phyloP scores from a whole-genome alignment of 129 eudicot genomes.

The Rutidosis leptorrhynchoides region DNA sequence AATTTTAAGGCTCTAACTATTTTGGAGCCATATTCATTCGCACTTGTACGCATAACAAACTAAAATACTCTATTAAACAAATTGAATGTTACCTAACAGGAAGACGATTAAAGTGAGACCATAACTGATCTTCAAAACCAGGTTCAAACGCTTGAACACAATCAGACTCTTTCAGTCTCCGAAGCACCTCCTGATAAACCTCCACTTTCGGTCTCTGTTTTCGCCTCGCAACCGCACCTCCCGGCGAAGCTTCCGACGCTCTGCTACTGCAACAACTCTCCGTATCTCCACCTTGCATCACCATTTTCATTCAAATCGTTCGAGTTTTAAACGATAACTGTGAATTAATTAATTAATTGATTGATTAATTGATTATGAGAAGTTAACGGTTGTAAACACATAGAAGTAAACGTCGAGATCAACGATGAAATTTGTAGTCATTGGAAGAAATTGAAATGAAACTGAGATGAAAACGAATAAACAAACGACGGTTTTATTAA shows the following conservation, averaged over 20 bases:
- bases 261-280: slow-evolving; percentile 70
- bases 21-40: too few relatives aligned
- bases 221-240: slow-evolving; percentile 31
- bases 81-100: slow-evolving; percentile 48
- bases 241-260: slow-evolving; percentile 53
- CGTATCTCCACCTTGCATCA: slow-evolving; percentile 47
- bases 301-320: slow-evolving; percentile 17
- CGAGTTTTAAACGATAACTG: background rate
- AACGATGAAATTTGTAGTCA: background rate
- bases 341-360: too few relatives aligned
- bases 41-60: too few relatives aligned
- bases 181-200: slow-evolving; percentile 59
- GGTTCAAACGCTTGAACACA: slow-evolving; percentile 47
- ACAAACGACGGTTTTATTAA: background rate
- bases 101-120: slow-evolving; percentile 72
- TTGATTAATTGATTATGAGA: too few relatives aligned
- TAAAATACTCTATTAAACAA: background rate
- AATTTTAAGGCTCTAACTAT: too few relatives aligned
- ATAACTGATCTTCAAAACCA: slow-evolving; percentile 69
- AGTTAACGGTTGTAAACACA: background rate
- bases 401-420: background rate
- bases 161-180: slow-evolving; percentile 45
- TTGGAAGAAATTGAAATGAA: background rate
- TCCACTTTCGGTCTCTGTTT: slow-evolving; percentile 56
- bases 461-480: background rate